Evolutionary conservation across 2,329 filamentous ascomycete species (phyloP), one percentile per base, ranked within the genome.

Genomic region (Nemania diffusa): DNA sequence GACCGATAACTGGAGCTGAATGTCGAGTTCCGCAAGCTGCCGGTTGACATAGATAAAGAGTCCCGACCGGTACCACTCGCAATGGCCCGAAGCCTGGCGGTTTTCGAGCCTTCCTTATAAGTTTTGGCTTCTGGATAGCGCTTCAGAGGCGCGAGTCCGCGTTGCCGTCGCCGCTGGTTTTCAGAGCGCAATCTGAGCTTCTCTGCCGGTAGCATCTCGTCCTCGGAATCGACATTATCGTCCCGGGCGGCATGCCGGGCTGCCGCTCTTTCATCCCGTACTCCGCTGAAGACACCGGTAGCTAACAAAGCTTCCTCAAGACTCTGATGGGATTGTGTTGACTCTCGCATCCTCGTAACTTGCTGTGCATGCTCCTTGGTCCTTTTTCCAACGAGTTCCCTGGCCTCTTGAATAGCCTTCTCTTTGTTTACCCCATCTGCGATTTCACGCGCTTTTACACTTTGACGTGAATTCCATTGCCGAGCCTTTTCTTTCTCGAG

Each of bases 401-500:
- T 72, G 8, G 72, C 72, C 42, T 73, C 72, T 51, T 72, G 53
- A 20, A 75, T 37, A 2, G 62, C 64, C 55, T 57, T 72, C 17
- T 73, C 67, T 48, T 72, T 72, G 27, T 67, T 66, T 9, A 67
- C 67, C n/a, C 56, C 67, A 9, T 71, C 71, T 3, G 69, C 74
- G 6, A 57, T 61, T 61, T 74, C 69, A 5, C 77, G 76, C 56
- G 74, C 73, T 29, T 71, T 74, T 15, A 73, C 69, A 61, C 72
- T 74, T 26, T 75, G 71, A 11, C 74, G 73, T 5, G 73, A 64
- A 32, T 82, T 81, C 73, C 84, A 87, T 2, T 79, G 76, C 29
- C 81, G 81, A 69, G 85, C 80, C 67, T 85, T 82, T 46, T 87
- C 84, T 57, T 84, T 83, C 22, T 84, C 85, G 46, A 83, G 81